These are phyloP conservation scores for Globisporangium cystogenes DNA, from an alignment of 352 stramenopile species.

Conservation along the genomic window DNA sequence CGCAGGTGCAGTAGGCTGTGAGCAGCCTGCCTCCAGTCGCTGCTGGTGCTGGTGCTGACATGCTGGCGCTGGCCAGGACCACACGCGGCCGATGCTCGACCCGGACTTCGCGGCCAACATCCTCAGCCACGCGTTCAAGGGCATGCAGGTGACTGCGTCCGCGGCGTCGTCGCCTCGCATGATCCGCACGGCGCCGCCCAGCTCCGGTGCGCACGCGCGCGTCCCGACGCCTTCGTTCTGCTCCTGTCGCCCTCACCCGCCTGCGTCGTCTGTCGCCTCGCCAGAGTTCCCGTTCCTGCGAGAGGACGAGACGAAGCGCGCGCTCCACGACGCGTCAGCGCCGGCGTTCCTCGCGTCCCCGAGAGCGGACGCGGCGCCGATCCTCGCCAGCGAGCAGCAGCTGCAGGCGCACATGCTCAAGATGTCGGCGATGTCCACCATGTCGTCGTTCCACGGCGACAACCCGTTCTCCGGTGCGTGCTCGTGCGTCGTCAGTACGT, in stretches of 20 bases:
- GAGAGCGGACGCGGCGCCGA: not conserved
- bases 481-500: too few species aligned
- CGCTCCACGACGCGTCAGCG: not conserved
- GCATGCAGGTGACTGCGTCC: slow-evolving; percentile 33
- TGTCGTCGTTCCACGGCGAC: slow-evolving; percentile 55
- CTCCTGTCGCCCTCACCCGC: too few species aligned
- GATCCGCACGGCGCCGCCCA: slow-evolving; percentile 57
- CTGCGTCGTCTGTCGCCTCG: too few species aligned
- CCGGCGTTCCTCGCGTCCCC: slow-evolving; percentile 15
- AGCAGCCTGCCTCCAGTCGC: too few species aligned
- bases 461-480: slow-evolving; percentile 43
- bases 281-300: slow-evolving; percentile 70
- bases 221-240: too few species aligned
- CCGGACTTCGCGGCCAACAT: slow-evolving; percentile 45
- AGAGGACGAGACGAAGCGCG: slow-evolving; percentile 36
- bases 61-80: slow-evolving; percentile 7
- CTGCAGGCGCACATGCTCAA: slow-evolving; percentile 36
- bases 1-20: too few species aligned
- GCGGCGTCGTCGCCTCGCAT: slow-evolving; percentile 44
- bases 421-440: slow-evolving; percentile 46
- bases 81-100: slow-evolving; percentile 20
- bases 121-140: slow-evolving; percentile 67
- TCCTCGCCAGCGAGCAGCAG: slow-evolving; percentile 18
- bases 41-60: not conserved
- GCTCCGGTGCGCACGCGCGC: slow-evolving; percentile 33